Base-by-base conservation (phyloP, 805 yeast species). In the Ogataea corticis region DNA sequence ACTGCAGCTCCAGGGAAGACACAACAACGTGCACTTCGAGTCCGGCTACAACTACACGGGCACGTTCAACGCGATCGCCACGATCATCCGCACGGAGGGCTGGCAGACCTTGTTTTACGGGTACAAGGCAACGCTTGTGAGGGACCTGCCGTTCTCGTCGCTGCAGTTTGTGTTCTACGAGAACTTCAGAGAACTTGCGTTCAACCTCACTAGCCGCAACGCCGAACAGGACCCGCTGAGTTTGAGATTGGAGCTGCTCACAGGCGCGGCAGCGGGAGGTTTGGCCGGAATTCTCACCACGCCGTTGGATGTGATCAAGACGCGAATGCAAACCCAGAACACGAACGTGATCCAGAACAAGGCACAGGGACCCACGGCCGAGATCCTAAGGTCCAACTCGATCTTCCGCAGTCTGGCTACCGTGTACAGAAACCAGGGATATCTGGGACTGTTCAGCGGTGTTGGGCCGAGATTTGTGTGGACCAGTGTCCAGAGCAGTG, bases 261-360 rank as follows among this genome's bases (percentile, higher is more conserved):
- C 97, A 0, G 99, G 99, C 44, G 98, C 97, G 0, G 82, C 88
- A 0, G 98, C 99, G 2, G 97, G 97, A 54, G 96, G 96, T 0
- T 67, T 90, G 21, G 96, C 97, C 0, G 97, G 97, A 1, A 75
- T 80, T 1, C 59, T 91, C 16, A 91, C 97, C 0, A 91, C 97
- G 0, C 97, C 97, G 1, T 67, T 88, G 52, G 97, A 91, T 60
- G 97, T 91, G 28, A 82, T 91, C 33, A 91, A 91, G 66, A 91
- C 97, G 1, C 75, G 98, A 58, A 80, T 90, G 39, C 99, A 94
- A 68, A 94, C 99, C 1, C 94, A 91, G 57, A 80, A 57, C 30
- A 53, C 49, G 18, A 44, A 55, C 59, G 32, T 63, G 54, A 41
- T 50, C 30, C 32, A 42, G n/a, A 33, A 29, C 10, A 36, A 33